phyloP scores from a whole-genome alignment of 768 basidiomycete species.

The Suillus americanus region DNA sequence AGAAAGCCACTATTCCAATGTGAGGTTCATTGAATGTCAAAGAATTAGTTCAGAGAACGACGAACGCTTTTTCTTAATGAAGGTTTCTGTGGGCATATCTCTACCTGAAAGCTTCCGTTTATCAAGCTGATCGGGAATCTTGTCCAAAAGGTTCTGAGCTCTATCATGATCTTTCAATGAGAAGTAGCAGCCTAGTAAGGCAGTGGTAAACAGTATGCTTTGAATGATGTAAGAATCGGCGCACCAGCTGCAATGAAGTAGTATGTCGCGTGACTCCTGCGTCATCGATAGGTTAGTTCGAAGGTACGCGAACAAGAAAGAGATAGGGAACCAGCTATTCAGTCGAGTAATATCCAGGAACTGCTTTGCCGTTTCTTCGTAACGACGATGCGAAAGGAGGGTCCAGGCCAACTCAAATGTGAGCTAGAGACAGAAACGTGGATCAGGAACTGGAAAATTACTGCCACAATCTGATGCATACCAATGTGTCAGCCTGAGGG shows the following conservation, averaged over 20 bases:
- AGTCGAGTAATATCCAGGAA: conserved; percentile 64
- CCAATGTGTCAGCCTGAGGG: conserved; percentile 71
- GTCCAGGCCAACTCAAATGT: conserved; percentile 82
- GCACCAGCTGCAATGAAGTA: conserved; percentile 71
- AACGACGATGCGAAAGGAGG: conserved; percentile 59
- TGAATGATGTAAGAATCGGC: conserved; percentile 9
- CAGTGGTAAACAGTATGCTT: neutral
- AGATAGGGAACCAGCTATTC: conserved; percentile 58
- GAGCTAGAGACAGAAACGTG: conserved; percentile 40
- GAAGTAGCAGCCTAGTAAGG: conserved; percentile 55
- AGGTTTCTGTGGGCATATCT: conserved; percentile 72
- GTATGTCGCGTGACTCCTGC: conserved; percentile 78
- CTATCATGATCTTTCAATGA: conserved; percentile 53
- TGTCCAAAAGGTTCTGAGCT: conserved; percentile 62
- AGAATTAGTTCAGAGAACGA: conserved; percentile 9
- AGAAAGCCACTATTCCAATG: conserved; percentile 59
- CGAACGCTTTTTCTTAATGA: conserved; percentile 76
- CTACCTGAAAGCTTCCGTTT: conserved; percentile 65
- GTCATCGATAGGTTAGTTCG: neutral
- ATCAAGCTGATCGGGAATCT: conserved; percentile 57
- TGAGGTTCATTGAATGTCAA: neutral
- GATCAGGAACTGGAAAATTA: neutral
- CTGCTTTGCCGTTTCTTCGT: conserved; percentile 64
- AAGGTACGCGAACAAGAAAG: neutral
- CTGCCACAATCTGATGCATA: conserved; percentile 28